Base-by-base conservation (phyloP, 495 filamentous ascomycete genomes). In the Aspergillus kassunensis region DNA sequence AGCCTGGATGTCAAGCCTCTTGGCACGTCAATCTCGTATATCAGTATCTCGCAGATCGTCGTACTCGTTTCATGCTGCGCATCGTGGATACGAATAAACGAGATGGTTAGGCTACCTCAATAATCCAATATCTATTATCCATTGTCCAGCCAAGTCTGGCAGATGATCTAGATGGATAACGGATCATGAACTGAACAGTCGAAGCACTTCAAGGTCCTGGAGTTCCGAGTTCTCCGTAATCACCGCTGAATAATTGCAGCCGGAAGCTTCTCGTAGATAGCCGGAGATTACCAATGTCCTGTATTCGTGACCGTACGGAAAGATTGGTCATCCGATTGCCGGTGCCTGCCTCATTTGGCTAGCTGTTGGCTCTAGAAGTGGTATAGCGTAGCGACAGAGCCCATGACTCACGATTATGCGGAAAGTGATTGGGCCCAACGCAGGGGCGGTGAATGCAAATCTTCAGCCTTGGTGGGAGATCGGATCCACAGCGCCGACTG, bases 401-500 rank as follows among this genome's bases (percentile, higher is more conserved):
- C 29, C 29, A 13, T 46, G 44, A 46, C 44, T 46, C 44, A 46
- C n/a, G 10, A n/a, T 24, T 24, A 21, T 33, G 10, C 16, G 24
- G 12, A 1, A 6, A 11, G 7, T 46, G 44, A 46, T 46, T 46
- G 44, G 30, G 8, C 30, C 29, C 30, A 34, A 25, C 9, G 3
- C 30, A 46, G 44, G 35, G 44, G 44, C 44, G 44, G 44, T 46
- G 29, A 46, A 15, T 34, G 44, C 20, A 20, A 46, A 46, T 46
- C 44, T 19, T 43, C 30, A 46, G 9, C 11, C 44, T 35, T 34
- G 43, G 44, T 12, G 18, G 44, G 3, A 16, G 44, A 46, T 46
- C 55, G 49, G 49, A 53, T 57, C 49, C 49, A 49, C 54, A 51
- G 51, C 48, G 40, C 39, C 29, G 3, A 24, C 33, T 43, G 16